Percentiles rank a stretch among this genome's conserved stretches.
phyloP scores from a whole-genome alignment of 441 rosid genomes.

The Gossypium lobatum region DNA sequence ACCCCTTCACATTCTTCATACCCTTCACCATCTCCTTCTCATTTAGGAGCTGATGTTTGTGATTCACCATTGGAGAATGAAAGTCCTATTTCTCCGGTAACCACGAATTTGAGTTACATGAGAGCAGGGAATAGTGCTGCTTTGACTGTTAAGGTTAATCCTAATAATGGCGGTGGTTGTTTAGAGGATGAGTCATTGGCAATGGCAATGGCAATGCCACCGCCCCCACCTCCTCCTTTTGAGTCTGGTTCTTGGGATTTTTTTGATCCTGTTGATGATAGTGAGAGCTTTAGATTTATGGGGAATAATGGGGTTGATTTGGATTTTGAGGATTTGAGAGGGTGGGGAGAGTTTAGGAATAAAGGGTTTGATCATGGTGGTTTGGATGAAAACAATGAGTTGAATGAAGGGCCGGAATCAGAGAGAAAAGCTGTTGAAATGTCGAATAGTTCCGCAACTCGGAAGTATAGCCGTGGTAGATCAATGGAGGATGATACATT shows the following conservation, averaged over 20 bases:
- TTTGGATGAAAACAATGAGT: conserved; percentile 16
- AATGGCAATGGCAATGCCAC: conserved; percentile 43
- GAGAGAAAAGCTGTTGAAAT: conserved; percentile 20
- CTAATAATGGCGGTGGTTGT: conserved; percentile 29
- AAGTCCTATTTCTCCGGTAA: conserved; percentile 32
- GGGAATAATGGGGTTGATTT: conserved; percentile 33
- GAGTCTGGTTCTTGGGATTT: conserved; percentile 70
- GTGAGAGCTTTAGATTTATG: conserved; percentile 58
- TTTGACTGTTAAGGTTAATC: conserved; percentile 42
- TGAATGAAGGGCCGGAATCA: conserved; percentile 19
- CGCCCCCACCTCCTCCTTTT: conserved; percentile 57
- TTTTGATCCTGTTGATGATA: conserved; percentile 57
- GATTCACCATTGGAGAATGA: conserved; percentile 58
- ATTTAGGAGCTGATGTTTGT: conserved; percentile 33
- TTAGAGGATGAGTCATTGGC: conserved; percentile 40
- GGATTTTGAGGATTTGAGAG: conserved; percentile 36
- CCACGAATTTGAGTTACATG: conserved; percentile 46
- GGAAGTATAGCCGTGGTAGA: conserved; percentile 9
- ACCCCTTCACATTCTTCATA: conserved; percentile 72
- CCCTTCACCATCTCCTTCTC: conserved; percentile 63
- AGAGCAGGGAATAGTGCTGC: conserved; percentile 36
- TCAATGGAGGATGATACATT: conserved; percentile 14
- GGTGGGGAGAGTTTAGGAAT: conserved; percentile 32
- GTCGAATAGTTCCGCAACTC: conserved; percentile 8
- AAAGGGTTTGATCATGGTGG: conserved; percentile 23